phyloP scores from a whole-genome alignment of 2,329 filamentous ascomycete genomes.

The Tolypocladium ophioglossoides region DNA sequence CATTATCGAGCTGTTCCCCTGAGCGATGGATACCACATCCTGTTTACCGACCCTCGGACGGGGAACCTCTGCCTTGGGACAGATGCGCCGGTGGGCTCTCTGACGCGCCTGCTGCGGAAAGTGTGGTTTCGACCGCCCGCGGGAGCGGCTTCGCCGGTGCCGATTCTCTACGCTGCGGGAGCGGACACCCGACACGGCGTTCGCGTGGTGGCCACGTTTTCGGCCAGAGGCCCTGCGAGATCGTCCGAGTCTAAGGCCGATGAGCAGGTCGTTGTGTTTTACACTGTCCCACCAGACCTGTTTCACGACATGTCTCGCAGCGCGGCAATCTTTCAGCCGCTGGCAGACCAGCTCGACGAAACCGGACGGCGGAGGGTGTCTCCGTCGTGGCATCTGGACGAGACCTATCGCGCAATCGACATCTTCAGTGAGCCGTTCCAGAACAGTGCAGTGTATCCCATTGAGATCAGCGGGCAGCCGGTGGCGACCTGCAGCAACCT shows the following conservation, averaged over 20 bases:
- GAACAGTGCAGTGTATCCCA: conserved; percentile 12
- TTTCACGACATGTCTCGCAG: conserved; percentile 27
- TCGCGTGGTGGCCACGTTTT: conserved; percentile 47
- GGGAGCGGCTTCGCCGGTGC: conserved; percentile 20
- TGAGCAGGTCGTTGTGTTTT: conserved; percentile 41
- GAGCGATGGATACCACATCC: conserved; percentile 53
- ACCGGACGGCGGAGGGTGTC: conserved; percentile 5
- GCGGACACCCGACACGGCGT: conserved; percentile 47
- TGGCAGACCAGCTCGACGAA: conserved; percentile 1
- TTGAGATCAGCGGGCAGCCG: conserved; percentile 19
- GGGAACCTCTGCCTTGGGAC: conserved; percentile 48
- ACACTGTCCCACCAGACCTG: conserved; percentile 48
- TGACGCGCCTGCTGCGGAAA: conserved; percentile 44
- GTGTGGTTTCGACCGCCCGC: conserved; percentile 36
- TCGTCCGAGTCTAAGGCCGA: conserved; percentile 1
- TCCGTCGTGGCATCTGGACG: conserved; percentile 10
- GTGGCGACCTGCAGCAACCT: conserved; percentile 20
- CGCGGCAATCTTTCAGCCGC: conserved; percentile 3
- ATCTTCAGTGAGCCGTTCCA: conserved; percentile 7
- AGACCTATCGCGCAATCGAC: conserved; percentile 11
- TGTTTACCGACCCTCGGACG: conserved; percentile 52
- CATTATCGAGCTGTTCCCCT: conserved; percentile 55
- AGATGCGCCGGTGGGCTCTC: conserved; percentile 43
- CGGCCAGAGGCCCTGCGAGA: conserved; percentile 15
- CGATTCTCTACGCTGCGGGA: conserved; percentile 44